A percentile compares a stretch with the other conserved stretches of the same genome.
Evolutionary conservation across 2,329 filamentous ascomycete species (phyloP).

Genomic region (Cladosporium oxysporum): DNA sequence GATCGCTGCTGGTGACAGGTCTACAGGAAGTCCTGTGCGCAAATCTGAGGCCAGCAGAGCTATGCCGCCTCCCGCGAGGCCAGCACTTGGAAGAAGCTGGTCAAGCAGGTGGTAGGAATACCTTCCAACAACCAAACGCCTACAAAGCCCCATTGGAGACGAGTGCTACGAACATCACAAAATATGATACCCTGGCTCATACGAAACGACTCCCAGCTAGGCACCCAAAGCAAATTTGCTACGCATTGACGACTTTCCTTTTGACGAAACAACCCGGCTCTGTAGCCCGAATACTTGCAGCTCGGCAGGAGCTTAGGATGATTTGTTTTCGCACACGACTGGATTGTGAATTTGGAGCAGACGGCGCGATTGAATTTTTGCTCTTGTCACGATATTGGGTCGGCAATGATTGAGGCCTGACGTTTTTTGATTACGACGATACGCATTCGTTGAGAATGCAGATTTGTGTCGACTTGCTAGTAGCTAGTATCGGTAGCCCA

Average conservation of each 20-base stretch:
- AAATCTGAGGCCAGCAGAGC: conserved; percentile 22
- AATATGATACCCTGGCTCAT: neutral
- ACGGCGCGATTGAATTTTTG: neutral
- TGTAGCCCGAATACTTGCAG: conserved; percentile 4
- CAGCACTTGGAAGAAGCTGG: conserved; percentile 31
- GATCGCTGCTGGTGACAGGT: conserved; percentile 29
- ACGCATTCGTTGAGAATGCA: neutral
- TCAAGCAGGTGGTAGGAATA: conserved; percentile 35
- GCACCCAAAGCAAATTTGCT: conserved; percentile 1
- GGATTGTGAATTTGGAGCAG: neutral
- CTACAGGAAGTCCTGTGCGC: conserved; percentile 37
- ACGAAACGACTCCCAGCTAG: neutral
- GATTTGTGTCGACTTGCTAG: neutral
- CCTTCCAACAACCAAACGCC: neutral
- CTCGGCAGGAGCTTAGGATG: conserved; percentile 1
- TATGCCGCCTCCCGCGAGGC: conserved; percentile 33
- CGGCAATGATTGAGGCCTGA: neutral
- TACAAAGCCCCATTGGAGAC: neutral
- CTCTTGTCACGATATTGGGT: neutral
- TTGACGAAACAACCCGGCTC: conserved; percentile 4
- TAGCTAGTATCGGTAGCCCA: neutral
- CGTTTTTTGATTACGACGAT: neutral
- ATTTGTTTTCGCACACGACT: conserved; percentile 2
- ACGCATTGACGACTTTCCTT: conserved; percentile 12
- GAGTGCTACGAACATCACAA: neutral